Evolutionary conservation across 257 asterid species (phyloP).

Genomic region (Marsdenia floribunda): DNA sequence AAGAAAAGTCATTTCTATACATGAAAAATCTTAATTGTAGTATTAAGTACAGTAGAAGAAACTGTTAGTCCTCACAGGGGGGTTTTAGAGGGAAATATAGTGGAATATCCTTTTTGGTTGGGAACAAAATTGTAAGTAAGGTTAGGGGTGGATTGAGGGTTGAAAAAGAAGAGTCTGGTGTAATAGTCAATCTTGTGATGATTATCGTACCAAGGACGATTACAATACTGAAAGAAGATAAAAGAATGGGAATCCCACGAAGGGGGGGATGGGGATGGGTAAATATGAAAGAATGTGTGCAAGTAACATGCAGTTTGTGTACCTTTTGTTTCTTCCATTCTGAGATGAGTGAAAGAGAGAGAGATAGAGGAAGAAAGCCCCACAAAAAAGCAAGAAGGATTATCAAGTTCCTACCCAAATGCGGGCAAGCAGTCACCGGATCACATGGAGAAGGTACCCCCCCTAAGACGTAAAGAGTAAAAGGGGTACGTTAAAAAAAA

Average conservation of each 20-base stretch:
- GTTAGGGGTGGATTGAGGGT: constrained; percentile 24
- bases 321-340: constrained; percentile 9
- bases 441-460: constrained; percentile 64
- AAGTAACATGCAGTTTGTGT: constrained; percentile 59
- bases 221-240: constrained; percentile 11
- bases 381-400: constrained; percentile 14
- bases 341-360: constrained; percentile 16
- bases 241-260: constrained; percentile 34
- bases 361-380: constrained; percentile 24
- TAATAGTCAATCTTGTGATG: constrained; percentile 28
- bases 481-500: neutral
- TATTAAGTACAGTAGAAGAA: neutral
- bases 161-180: constrained; percentile 11
- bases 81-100: neutral
- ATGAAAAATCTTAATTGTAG: no score
- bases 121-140: constrained; percentile 20
- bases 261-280: constrained; percentile 27
- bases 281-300: neutral
- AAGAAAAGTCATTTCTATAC: constrained; percentile 13
- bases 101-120: neutral
- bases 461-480: constrained; percentile 28
- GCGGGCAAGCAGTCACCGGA: constrained; percentile 70
- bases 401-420: constrained; percentile 27
- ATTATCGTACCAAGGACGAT: constrained; percentile 37
- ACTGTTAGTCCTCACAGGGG: neutral